These are phyloP conservation scores for Stropharia rugosoannulata DNA, from an alignment of 768 basidiomycete genomes.

Conservation along the genomic window DNA sequence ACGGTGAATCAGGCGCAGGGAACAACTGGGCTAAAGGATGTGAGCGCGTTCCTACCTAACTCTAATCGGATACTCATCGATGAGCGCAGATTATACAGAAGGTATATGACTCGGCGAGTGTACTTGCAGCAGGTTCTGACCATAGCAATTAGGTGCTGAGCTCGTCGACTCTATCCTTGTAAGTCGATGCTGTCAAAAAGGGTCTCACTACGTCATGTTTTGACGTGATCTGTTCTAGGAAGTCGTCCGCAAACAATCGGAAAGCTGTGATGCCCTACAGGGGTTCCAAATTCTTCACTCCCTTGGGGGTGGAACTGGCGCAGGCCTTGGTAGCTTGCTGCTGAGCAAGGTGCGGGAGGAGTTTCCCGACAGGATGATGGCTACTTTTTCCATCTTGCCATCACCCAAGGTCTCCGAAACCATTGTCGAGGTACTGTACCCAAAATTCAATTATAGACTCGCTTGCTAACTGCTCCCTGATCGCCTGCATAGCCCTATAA, in stretches of 20 bases:
- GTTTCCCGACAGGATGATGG: conserved; percentile 55
- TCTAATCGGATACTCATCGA: conserved; percentile 1
- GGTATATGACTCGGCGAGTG: conserved; percentile 38
- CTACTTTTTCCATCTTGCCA: conserved; percentile 52
- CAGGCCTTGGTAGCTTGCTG: conserved; percentile 80
- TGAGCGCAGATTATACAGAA: conserved; percentile 78
- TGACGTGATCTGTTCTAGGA: conserved; percentile 42
- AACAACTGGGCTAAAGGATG: conserved; percentile 98
- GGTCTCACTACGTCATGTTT: not conserved
- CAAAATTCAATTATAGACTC: conserved; percentile 36
- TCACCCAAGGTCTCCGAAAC: conserved; percentile 61
- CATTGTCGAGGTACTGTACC: conserved; percentile 55
- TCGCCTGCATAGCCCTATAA: conserved; percentile 79
- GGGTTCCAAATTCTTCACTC: conserved; percentile 91
- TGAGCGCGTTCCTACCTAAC: conserved; percentile 35
- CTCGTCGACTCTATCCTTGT: conserved; percentile 83
- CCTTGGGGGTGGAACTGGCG: conserved; percentile 89
- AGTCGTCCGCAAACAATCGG: conserved; percentile 75
- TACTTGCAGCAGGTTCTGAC: not conserved
- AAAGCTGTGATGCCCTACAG: conserved; percentile 83
- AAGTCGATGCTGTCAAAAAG: not conserved
- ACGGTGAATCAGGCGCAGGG: conserved; percentile 64
- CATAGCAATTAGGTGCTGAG: conserved; percentile 67
- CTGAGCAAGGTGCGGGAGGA: conserved; percentile 81
- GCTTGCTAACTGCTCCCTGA: conserved; percentile 36